Base-by-base conservation (phyloP, 495 filamentous ascomycete species). In the Aspergillus nanangensis region DNA sequence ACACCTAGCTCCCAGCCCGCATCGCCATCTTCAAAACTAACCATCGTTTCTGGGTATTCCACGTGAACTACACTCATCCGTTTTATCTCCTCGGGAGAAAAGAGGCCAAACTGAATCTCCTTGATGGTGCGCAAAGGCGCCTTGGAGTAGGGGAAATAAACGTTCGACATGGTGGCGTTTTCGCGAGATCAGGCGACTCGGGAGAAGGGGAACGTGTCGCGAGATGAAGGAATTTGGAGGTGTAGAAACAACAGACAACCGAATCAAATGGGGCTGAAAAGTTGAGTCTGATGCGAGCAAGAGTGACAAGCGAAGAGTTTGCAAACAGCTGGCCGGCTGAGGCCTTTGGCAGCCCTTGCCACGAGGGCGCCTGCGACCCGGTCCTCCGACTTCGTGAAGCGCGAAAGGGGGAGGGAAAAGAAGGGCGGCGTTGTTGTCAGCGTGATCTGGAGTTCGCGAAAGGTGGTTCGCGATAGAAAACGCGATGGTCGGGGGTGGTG, bases 81-180 rank as follows among this genome's bases (percentile, higher is more conserved):
- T 73, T 97, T 97, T 70, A 96, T 94, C 67, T 99, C 94, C 61
- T 97, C 92, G 1, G 94, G 93, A 14, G 90, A 91, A 58, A 96
- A 74, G 48, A 99, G 82, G 57, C 93, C 93, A 67, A 99, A 99
- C 72, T 97, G 94, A 52, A 99, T 95, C 78, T 97, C 93, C 77
- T 95, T 81, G 51, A 99, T 88, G 45, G 84, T 89, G 74, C 90
- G 89, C 78, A 96, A 74, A 56, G 90, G 89, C 81, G 93, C 93
- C 75, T 88, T 90, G 55, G 93, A 97, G 63, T 88, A 85, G 45
- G 85, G 78, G 55, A 96, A 95, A 60, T 84, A 84, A 57, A 95
- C 84, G 72, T 94, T 93, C 77, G 90, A 82, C 93, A 96, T 97
- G 60, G 60, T 90, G 62, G 66, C 62, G 52, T 62, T 61, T 46